Percentiles rank a stretch among this genome's conserved stretches.
Evolutionary conservation across 257 asterid genomes (phyloP).

Genomic region (Primulina tabacum): DNA sequence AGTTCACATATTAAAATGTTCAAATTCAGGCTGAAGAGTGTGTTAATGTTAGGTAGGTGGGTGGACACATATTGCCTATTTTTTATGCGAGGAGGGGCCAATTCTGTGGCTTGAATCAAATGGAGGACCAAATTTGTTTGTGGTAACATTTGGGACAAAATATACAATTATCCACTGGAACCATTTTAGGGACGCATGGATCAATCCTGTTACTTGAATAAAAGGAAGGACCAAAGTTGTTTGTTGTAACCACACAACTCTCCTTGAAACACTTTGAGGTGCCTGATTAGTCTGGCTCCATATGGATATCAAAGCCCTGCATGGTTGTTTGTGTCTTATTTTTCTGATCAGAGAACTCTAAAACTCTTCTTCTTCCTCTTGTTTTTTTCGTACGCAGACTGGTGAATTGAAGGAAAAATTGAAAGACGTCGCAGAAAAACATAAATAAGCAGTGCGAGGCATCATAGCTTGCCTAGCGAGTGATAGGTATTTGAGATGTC

Average conservation of each 20-base stretch:
- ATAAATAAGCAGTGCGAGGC: slow-evolving; percentile 35
- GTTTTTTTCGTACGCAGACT: slow-evolving; percentile 38
- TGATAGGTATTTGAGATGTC: background rate
- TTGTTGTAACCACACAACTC: background rate
- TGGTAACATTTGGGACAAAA: background rate
- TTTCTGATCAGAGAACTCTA: slow-evolving; percentile 18
- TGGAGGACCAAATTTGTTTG: background rate
- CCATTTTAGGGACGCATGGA: background rate
- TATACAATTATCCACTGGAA: background rate
- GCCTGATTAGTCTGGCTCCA: background rate
- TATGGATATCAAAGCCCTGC: background rate
- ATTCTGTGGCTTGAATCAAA: background rate
- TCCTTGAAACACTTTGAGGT: background rate
- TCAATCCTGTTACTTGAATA: background rate
- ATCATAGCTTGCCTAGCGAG: background rate
- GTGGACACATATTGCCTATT: background rate
- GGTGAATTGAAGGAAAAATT: slow-evolving; percentile 77
- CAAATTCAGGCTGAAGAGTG: background rate
- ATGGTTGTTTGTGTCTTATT: background rate
- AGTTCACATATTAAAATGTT: background rate
- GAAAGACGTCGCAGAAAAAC: slow-evolving; percentile 36
- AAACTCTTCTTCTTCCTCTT: slow-evolving; percentile 7
- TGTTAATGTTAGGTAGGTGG: background rate
- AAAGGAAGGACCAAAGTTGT: background rate
- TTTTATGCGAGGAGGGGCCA: background rate